Base-by-base conservation (phyloP, 768 basidiomycete genomes). In the Pulveroboletus ravenelii region DNA sequence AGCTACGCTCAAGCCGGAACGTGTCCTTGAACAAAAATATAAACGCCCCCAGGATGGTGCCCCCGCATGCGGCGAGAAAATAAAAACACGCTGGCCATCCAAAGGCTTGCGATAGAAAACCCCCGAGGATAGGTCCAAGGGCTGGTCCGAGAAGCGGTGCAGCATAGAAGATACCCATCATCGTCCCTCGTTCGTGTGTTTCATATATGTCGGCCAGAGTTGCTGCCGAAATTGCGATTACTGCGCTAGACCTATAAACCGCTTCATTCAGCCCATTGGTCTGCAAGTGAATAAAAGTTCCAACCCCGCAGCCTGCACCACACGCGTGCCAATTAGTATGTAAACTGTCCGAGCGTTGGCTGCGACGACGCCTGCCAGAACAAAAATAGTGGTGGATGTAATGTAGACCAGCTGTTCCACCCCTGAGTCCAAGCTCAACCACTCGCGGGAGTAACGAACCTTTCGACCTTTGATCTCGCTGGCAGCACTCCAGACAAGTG, bases 21-120 rank as follows among this genome's bases (percentile, higher is more conserved):
- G 90, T 90, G 60, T 94, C 91, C 51, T 78, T 80, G 72, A 93
- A 89, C 61, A 85, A 71, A 20, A 84, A 65, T 31, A 85, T 48
- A 65, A 90, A 89, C 17, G 74, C 68, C 35, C 81, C 39, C 45
- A 80, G 71, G 45, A 77, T 78, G 31, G 75, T 27, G 1, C 80
- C 81, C 9, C 78, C 78, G 48, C 85, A 74, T 30, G 83, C 82
- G 1, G 78, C 72, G 20, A 93, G 76, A 64, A 93, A 90, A 79
- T 88, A 94, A 64, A 94, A 91, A 1, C 82, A 80, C 8, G 84
- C 80, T 34, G 88, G 78, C 93, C 93, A 95, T 45, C 73, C 76
- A 65, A 84, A 84, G 0, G 72, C 77, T 47, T 82, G 74, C 0
- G 87, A 83, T 3, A 90, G 68, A 5, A 69, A 75, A 0, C 89